phyloP scores from a whole-genome alignment of 2,329 filamentous ascomycete species.

The Penicillium sp. region DNA sequence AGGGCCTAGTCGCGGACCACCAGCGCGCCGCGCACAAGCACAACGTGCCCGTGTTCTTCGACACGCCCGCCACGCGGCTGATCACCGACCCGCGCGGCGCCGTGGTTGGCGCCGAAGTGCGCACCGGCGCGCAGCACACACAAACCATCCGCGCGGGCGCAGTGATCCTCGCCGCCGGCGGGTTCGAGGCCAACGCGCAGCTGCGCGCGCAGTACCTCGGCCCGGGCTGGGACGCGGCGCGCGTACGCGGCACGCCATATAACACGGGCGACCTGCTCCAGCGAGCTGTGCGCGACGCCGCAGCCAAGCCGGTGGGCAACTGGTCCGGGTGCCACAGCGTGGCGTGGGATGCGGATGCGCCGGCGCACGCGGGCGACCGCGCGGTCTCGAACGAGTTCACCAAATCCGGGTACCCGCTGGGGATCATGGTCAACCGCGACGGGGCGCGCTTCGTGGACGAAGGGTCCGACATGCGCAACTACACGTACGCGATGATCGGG shows the following conservation, averaged over 20 bases:
- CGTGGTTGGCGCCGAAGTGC: conserved; percentile 23
- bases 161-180: conserved; percentile 51
- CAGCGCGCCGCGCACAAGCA: conserved; percentile 42
- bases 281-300: conserved; percentile 52
- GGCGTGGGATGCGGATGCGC: conserved; percentile 63
- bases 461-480: conserved; percentile 63
- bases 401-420: conserved; percentile 66
- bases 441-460: conserved; percentile 66
- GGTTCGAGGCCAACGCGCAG: conserved; percentile 61
- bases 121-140: conserved; percentile 9
- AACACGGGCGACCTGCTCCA: conserved; percentile 61
- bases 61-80: conserved; percentile 42
- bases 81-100: conserved; percentile 17
- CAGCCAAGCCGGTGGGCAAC: conserved; percentile 55
- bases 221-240: conserved; percentile 61
- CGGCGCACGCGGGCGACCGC: conserved; percentile 54
- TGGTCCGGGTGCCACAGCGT: conserved; percentile 65
- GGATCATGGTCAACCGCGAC: conserved; percentile 60
- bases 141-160: conserved; percentile 21
- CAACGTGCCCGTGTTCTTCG: conserved; percentile 49
- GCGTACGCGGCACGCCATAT: conserved; percentile 62
- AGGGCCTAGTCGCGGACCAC: conserved; percentile 56
- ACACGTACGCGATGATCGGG: conserved; percentile 66
- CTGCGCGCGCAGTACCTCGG: conserved; percentile 57
- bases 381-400: conserved; percentile 64